These are phyloP conservation scores for Panus rudis DNA, from an alignment of 768 basidiomycete genomes.

Conservation along the genomic window DNA sequence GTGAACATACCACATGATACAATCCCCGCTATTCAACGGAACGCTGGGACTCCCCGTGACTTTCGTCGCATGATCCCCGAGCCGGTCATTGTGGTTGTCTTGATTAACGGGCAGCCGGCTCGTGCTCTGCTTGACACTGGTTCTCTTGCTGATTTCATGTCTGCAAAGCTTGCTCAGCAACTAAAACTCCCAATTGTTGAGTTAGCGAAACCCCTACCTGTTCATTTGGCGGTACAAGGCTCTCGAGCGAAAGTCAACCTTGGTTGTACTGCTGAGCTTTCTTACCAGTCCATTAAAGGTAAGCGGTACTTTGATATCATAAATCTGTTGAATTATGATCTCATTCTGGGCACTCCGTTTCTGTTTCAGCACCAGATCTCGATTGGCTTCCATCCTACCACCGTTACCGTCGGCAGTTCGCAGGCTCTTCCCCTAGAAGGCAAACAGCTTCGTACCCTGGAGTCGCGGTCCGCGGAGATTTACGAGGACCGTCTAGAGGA, in stretches of 20 bases:
- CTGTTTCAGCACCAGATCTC: constrained; percentile 19
- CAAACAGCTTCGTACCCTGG: constrained; percentile 3
- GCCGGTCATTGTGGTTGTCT: constrained; percentile 25
- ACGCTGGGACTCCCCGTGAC: constrained; percentile 7
- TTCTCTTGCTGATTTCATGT: constrained; percentile 15
- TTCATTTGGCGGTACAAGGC: constrained; percentile 33
- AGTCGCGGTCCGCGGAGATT: constrained; percentile 11
- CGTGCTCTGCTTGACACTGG: constrained; percentile 11
- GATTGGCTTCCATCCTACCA: constrained; percentile 15
- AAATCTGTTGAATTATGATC: constrained; percentile 17
- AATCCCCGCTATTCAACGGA: constrained; percentile 12
- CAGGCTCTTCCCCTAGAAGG: constrained; percentile 10
- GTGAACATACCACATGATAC: neutral
- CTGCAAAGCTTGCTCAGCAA: constrained; percentile 13
- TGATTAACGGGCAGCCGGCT: constrained; percentile 9
- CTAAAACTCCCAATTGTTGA: constrained; percentile 6
- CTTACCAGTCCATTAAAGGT: constrained; percentile 11
- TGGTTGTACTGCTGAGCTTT: constrained; percentile 5
- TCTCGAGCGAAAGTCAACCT: constrained; percentile 32
- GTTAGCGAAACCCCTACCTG: constrained; percentile 12
- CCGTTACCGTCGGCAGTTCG: constrained; percentile 12
- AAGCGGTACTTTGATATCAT: constrained; percentile 13
- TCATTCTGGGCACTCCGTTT: constrained; percentile 25
- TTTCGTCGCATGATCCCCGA: constrained; percentile 19
- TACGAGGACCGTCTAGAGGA: constrained; percentile 11